Evolutionary conservation across 2,329 filamentous ascomycete genomes (phyloP).

Genomic region (Cladosporium sp.): DNA sequence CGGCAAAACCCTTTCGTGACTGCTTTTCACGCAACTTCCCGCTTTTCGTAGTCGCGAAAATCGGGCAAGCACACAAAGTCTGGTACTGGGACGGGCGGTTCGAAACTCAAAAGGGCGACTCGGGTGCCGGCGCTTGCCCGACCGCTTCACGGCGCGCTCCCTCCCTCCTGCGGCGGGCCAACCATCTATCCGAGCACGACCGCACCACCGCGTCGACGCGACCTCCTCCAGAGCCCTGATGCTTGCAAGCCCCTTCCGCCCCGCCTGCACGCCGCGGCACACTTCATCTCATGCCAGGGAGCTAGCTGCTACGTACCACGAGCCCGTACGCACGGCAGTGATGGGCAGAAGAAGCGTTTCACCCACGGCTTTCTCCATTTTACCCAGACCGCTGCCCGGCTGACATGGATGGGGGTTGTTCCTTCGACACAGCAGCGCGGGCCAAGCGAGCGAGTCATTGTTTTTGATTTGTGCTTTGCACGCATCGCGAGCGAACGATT

Average conservation of each 20-base stretch:
- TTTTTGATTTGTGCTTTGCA: not conserved
- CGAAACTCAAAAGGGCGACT: constrained; percentile 9
- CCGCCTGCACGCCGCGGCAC: not conserved
- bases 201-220: not conserved
- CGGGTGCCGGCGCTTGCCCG: constrained; percentile 10
- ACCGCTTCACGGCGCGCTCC: constrained; percentile 7
- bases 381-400: not conserved
- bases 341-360: not conserved
- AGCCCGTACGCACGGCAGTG: no score
- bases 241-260: constrained; percentile 2
- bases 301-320: no score
- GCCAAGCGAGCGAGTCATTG: not conserved
- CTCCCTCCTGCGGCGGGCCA: not conserved
- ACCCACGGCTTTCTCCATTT: constrained; percentile 1
- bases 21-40: no score
- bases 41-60: no score
- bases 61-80: not conserved
- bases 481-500: no score
- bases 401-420: no score
- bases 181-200: constrained; percentile 1
- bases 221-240: not conserved
- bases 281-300: not conserved
- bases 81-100: constrained; percentile 5
- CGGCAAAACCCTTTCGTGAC: not conserved
- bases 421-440: not conserved